Evolutionary conservation across 768 basidiomycete species (phyloP).

Genomic region (Porpolomopsis calyptriformis): DNA sequence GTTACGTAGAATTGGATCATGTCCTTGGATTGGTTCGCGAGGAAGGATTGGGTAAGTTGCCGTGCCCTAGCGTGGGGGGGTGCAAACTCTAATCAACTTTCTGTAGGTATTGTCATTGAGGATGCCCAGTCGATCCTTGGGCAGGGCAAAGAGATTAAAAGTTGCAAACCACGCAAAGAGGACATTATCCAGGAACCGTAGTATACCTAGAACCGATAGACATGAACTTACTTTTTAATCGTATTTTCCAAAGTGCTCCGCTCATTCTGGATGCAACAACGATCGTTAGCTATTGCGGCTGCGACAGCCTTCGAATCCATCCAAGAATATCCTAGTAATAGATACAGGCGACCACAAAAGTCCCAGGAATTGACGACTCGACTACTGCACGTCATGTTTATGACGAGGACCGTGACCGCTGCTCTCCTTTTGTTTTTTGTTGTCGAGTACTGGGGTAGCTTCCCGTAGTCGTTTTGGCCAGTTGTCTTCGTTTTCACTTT

Average conservation of each 20-base stretch:
- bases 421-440: not conserved
- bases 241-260: too few species aligned
- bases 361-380: not conserved
- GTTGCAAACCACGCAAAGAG: slow-evolving; percentile 79
- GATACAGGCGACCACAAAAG: too few species aligned
- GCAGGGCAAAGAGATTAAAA: slow-evolving; percentile 73
- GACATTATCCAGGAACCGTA: slow-evolving; percentile 78
- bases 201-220: not conserved
- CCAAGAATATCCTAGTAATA: too few species aligned
- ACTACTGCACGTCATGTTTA: not conserved
- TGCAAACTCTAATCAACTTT: slow-evolving; percentile 6
- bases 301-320: too few species aligned
- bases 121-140: slow-evolving; percentile 75
- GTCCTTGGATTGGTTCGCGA: slow-evolving; percentile 82
- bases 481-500: slow-evolving; percentile 18
- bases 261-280: too few species aligned
- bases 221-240: too few species aligned
- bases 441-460: slow-evolving; percentile 1
- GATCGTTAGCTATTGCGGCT: too few species aligned
- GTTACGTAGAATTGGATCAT: slow-evolving; percentile 91
- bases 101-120: slow-evolving; percentile 67
- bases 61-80: slow-evolving; percentile 3
- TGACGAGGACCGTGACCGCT: not conserved
- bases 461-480: slow-evolving; percentile 8
- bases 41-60: slow-evolving; percentile 62